Evolutionary conservation across 441 rosid species (phyloP).

Genomic region (Pelargonium citronellum): DNA sequence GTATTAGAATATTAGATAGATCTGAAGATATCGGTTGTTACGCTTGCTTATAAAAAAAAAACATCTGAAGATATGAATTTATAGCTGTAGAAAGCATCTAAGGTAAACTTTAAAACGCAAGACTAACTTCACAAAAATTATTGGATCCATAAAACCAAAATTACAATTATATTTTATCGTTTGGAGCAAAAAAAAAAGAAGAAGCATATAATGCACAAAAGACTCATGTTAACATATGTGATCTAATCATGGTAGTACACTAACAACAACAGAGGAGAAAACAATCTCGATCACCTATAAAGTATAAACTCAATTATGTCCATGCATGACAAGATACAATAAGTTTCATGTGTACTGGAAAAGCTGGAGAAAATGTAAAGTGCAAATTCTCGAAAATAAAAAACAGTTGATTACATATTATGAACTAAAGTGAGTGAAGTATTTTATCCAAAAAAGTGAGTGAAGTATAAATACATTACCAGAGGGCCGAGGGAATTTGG

Average conservation of each 20-base stretch:
- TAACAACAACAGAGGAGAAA: neutral
- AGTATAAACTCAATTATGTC: neutral
- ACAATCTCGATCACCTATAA: neutral
- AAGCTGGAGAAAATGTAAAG: neutral
- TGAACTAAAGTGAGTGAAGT: constrained; percentile 7
- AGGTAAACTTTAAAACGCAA: too few species aligned
- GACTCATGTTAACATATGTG: neutral
- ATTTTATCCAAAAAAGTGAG: neutral
- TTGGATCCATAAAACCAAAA: too few species aligned
- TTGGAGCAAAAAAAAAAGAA: too few species aligned
- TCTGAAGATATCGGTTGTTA: too few species aligned
- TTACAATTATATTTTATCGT: too few species aligned
- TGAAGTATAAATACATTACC: constrained; percentile 35
- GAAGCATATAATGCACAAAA: neutral
- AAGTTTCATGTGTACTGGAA: neutral
- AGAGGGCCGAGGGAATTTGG: constrained; percentile 52
- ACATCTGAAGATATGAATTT: too few species aligned
- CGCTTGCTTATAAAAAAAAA: too few species aligned
- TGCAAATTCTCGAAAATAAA: neutral
- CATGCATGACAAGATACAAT: neutral
- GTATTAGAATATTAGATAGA: too few species aligned
- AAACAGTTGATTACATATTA: neutral
- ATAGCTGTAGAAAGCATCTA: too few species aligned
- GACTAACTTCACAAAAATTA: too few species aligned
- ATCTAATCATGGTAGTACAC: neutral